These are phyloP conservation scores for Aspergillus coremiiformis DNA, from an alignment of 495 filamentous ascomycete genomes.

Conservation along the genomic window DNA sequence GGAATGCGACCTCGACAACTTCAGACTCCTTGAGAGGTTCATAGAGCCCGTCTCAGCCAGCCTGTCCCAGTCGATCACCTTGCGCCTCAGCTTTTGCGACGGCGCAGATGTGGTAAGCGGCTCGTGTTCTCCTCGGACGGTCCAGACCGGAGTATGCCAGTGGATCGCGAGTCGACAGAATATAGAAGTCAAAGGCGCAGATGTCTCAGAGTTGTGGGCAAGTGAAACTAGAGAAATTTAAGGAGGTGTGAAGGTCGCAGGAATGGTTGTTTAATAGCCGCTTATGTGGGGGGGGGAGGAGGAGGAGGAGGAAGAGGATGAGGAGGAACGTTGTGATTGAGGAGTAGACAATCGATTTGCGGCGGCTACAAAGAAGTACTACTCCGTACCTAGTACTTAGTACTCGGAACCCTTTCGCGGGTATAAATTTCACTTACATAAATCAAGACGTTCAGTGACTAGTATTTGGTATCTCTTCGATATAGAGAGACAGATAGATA, in stretches of 20 bases:
- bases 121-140: not conserved
- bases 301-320: too few relatives aligned
- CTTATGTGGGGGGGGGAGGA: not conserved
- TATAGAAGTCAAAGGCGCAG: not conserved
- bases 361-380: not conserved
- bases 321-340: not conserved
- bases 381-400: too few relatives aligned
- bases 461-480: too few relatives aligned
- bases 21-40: slow-evolving; percentile 21
- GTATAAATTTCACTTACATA: too few relatives aligned
- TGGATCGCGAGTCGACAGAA: not conserved
- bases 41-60: slow-evolving; percentile 20
- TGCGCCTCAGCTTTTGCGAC: slow-evolving; percentile 9
- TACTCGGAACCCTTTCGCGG: too few relatives aligned
- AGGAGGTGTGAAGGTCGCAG: not conserved
- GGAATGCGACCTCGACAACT: slow-evolving; percentile 25
- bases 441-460: too few relatives aligned
- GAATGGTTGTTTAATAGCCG: not conserved
- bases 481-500: too few relatives aligned
- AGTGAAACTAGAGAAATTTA: not conserved
- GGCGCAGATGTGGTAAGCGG: slow-evolving; percentile 12
- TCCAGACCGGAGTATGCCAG: not conserved
- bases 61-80: slow-evolving; percentile 4
- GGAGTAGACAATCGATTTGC: not conserved
- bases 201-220: not conserved